Evolutionary conservation across 2,329 filamentous ascomycete genomes (phyloP).

Genomic region (Pyrenochaeta sp.): DNA sequence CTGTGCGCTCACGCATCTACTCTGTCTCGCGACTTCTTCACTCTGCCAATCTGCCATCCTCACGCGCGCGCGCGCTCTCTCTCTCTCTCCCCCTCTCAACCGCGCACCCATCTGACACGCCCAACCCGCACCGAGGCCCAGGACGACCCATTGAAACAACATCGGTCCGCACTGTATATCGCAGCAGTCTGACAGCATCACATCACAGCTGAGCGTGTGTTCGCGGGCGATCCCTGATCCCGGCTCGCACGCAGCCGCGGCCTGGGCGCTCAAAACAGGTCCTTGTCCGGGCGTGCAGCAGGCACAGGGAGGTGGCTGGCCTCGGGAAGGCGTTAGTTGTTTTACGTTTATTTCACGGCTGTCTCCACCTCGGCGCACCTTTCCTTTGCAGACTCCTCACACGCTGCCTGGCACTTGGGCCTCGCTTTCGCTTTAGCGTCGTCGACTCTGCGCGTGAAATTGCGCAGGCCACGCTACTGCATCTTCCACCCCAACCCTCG

Average conservation of each 20-base stretch:
- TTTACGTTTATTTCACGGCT: conserved; percentile 51
- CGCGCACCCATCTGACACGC: too few species aligned
- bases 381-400: conserved; percentile 20
- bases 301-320: conserved; percentile 42
- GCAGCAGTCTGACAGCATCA: neutral
- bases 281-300: conserved; percentile 40
- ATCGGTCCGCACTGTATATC: too few species aligned
- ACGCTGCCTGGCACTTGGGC: conserved; percentile 6
- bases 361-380: conserved; percentile 39
- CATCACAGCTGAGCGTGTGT: neutral
- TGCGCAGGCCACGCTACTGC: conserved; percentile 51
- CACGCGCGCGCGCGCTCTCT: too few species aligned
- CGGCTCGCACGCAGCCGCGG: conserved; percentile 37
- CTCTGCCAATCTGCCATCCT: neutral
- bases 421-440: conserved; percentile 17
- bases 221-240: conserved; percentile 38
- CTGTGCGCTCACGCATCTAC: too few species aligned
- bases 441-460: conserved; percentile 41
- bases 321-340: conserved; percentile 44
- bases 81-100: too few species aligned
- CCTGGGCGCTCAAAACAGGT: conserved; percentile 35
- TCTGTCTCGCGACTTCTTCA: too few species aligned
- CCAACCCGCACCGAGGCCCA: too few species aligned
- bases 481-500: conserved; percentile 39
- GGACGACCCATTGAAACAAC: too few species aligned